Conservation (phyloP, 2,329 filamentous ascomycete species). For the Ascochyta viciae-villosae region DNA sequence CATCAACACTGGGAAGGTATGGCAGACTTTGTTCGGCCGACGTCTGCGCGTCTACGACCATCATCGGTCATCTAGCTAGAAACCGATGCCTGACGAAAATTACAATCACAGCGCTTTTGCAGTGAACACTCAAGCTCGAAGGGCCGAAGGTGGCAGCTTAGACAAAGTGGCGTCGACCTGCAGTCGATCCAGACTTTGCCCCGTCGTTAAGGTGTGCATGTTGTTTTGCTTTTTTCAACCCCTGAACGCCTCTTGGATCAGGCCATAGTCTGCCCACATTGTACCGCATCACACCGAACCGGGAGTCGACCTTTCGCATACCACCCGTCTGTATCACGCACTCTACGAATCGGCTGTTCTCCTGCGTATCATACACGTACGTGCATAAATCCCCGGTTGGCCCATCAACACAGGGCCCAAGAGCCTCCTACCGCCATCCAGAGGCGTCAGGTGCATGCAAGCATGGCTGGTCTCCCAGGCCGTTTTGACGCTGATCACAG, state of each 20-base stretch:
- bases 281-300: not conserved
- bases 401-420: not conserved
- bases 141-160: not conserved
- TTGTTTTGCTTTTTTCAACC: constrained; percentile 11
- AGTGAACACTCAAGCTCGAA: not conserved
- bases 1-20: not conserved
- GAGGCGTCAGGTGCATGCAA: not conserved
- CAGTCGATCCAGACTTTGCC: constrained; percentile 3
- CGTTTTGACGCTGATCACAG: not conserved
- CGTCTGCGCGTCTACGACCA: not conserved
- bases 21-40: not conserved
- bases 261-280: constrained; percentile 5
- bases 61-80: not conserved
- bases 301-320: not conserved
- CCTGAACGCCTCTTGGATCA: constrained; percentile 6
- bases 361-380: not conserved
- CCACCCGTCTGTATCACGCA: not conserved
- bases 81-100: not conserved
- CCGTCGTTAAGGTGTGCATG: not conserved
- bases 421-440: not conserved
- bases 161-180: not conserved
- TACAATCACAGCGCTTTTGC: not conserved
- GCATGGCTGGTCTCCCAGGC: not conserved
- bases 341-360: not conserved
- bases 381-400: not conserved